Conservation (phyloP, 2,329 filamentous ascomycete species). For the Trichoderma koningii region DNA sequence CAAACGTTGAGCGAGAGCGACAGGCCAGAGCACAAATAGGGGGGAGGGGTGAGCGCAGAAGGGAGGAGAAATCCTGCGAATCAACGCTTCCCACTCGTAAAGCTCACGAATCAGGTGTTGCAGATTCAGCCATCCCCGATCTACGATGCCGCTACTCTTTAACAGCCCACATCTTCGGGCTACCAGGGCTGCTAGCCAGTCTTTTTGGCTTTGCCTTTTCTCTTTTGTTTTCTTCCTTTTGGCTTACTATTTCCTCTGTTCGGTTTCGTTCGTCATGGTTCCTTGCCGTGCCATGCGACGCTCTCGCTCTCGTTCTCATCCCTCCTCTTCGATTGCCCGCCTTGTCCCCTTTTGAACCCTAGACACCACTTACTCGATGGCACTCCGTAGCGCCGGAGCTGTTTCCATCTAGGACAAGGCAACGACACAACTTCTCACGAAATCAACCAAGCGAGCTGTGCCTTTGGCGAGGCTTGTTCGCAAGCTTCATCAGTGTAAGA, state of each 20-base stretch:
- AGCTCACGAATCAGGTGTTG: slow-evolving; percentile 22
- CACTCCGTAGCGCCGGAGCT: neutral
- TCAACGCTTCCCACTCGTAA: slow-evolving; percentile 21
- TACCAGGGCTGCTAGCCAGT: too few relatives aligned
- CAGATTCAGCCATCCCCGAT: slow-evolving; percentile 25
- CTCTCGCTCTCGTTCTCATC: neutral
- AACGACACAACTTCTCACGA: too few relatives aligned
- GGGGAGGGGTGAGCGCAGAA: neutral
- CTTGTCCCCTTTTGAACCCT: neutral
- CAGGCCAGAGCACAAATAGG: too few relatives aligned
- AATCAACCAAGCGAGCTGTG: neutral
- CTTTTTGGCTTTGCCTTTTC: neutral
- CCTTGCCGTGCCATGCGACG: neutral
- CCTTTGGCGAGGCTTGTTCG: neutral
- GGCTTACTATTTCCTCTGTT: neutral
- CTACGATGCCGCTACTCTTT: slow-evolving; percentile 24
- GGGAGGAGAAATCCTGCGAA: neutral
- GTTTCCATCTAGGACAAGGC: too few relatives aligned
- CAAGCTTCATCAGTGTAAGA: neutral
- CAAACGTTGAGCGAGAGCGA: neutral
- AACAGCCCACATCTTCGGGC: neutral
- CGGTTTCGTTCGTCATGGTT: neutral
- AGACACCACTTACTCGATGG: too few relatives aligned
- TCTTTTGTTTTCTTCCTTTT: neutral
- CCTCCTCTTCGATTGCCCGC: neutral